phyloP scores from a whole-genome alignment of 495 filamentous ascomycete species.

The Tuber brumale region DNA sequence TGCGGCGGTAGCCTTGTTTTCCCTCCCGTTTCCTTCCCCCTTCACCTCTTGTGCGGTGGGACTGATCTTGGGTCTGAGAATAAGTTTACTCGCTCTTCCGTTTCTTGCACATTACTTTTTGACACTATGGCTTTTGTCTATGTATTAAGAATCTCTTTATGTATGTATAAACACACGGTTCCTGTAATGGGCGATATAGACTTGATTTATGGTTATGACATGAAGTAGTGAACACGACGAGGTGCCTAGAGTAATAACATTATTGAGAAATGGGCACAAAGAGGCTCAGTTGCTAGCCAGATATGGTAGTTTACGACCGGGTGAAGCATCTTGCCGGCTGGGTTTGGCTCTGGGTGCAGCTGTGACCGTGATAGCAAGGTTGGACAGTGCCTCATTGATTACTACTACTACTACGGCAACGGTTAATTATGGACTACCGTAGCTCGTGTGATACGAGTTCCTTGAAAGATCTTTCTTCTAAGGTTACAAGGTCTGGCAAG shows the following conservation, averaged over 20 bases:
- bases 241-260: background rate
- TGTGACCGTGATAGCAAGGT: background rate
- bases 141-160: background rate
- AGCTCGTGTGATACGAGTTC: background rate
- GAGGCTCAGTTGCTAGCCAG: background rate
- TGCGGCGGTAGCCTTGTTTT: background rate
- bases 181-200: background rate
- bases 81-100: background rate
- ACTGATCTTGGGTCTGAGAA: background rate
- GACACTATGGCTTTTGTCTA: background rate
- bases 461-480: background rate
- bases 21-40: slow-evolving; percentile 4
- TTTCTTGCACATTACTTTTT: slow-evolving; percentile 5
- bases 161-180: background rate
- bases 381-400: background rate
- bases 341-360: background rate
- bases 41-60: background rate
- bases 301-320: background rate
- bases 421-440: background rate
- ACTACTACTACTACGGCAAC: background rate
- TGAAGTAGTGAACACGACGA: background rate
- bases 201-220: background rate
- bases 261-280: background rate
- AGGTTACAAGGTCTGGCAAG: too few species aligned
- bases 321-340: background rate